Conservation (phyloP, 768 basidiomycete genomes). For the Russula foetens region DNA sequence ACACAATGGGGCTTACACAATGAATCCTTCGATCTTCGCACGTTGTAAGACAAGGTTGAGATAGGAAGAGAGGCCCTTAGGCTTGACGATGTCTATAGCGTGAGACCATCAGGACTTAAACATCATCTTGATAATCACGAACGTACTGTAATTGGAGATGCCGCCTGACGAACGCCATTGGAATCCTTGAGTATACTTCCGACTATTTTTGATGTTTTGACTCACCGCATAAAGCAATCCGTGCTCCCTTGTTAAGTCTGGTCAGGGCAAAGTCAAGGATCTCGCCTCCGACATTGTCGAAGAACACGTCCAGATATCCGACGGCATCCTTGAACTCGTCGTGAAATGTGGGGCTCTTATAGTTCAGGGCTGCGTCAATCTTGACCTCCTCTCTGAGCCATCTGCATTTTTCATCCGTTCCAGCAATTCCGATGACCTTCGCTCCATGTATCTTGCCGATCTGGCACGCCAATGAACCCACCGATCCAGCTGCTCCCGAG, state of each 20-base stretch:
- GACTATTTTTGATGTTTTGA: not conserved
- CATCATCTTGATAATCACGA: not conserved
- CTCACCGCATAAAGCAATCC: slow-evolving; percentile 77
- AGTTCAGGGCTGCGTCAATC: slow-evolving; percentile 77
- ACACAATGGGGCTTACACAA: slow-evolving; percentile 44
- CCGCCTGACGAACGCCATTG: slow-evolving; percentile 41
- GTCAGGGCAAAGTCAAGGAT: slow-evolving; percentile 73
- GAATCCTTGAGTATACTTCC: not conserved
- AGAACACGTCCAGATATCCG: slow-evolving; percentile 77
- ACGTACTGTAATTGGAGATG: slow-evolving; percentile 76
- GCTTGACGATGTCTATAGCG: slow-evolving; percentile 43
- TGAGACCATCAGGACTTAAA: not conserved
- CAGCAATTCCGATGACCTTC: slow-evolving; percentile 83
- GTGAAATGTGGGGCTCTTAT: slow-evolving; percentile 69
- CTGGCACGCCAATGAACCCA: slow-evolving; percentile 79
- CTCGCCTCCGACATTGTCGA: slow-evolving; percentile 78
- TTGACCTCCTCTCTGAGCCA: slow-evolving; percentile 84
- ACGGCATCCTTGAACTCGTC: slow-evolving; percentile 61
- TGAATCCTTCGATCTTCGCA: slow-evolving; percentile 77
- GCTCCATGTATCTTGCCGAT: slow-evolving; percentile 73
- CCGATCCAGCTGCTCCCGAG: slow-evolving; percentile 88
- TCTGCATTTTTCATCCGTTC: slow-evolving; percentile 71
- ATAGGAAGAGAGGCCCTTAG: slow-evolving; percentile 62
- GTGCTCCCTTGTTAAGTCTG: slow-evolving; percentile 66
- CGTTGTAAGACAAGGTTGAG: slow-evolving; percentile 64